Conservation (phyloP, 2,329 filamentous ascomycete species). For the Fusarium buharicum region DNA sequence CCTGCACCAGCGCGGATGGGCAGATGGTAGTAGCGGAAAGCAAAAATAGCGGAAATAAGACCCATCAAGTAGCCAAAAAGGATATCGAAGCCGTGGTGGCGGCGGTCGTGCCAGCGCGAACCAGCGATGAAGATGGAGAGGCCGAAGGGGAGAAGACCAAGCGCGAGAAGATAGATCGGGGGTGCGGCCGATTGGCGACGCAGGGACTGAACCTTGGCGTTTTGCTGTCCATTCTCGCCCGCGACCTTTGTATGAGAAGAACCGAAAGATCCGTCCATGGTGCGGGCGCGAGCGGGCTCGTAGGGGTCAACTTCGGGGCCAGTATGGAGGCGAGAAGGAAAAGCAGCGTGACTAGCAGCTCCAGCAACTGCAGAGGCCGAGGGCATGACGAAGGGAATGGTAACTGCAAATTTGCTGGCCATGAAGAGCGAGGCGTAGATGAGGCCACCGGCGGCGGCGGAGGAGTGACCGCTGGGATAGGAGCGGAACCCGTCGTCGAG, state of each 20-base stretch:
- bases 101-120: constrained; percentile 87
- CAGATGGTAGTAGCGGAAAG: constrained; percentile 87
- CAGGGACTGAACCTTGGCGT: constrained; percentile 50
- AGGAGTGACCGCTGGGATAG: constrained; percentile 69
- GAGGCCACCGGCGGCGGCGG: constrained; percentile 80
- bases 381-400: constrained; percentile 73
- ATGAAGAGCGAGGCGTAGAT: constrained; percentile 89
- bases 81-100: constrained; percentile 93
- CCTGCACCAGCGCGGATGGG: constrained; percentile 79
- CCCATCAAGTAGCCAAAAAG: constrained; percentile 86
- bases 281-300: constrained; percentile 45
- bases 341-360: constrained; percentile 71
- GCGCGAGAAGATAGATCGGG: constrained; percentile 78
- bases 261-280: constrained; percentile 33
- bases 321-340: constrained; percentile 72
- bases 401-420: constrained; percentile 81
- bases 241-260: constrained; percentile 40
- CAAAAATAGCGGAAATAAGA: constrained; percentile 73
- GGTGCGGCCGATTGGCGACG: constrained; percentile 83
- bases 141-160: constrained; percentile 77
- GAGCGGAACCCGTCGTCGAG: constrained; percentile 85
- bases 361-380: constrained; percentile 59
- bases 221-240: constrained; percentile 43
- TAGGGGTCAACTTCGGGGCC: constrained; percentile 51
- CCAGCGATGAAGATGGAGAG: constrained; percentile 83